Conservation (phyloP, 1,284 basidiomycete genomes). For the Anthracocystis setariae region DNA sequence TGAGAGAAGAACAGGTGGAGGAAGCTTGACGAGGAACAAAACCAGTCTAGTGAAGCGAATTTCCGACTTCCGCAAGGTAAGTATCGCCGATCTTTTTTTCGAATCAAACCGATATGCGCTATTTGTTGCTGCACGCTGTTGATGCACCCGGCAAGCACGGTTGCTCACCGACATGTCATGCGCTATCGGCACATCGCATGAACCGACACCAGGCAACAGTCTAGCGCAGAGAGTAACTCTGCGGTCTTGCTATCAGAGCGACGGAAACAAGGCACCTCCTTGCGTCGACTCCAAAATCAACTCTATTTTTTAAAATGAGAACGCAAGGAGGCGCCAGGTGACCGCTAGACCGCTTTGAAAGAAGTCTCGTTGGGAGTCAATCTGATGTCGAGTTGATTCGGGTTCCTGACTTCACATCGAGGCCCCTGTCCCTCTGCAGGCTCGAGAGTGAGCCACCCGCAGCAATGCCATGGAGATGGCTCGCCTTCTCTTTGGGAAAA, state of each 20-base stretch:
- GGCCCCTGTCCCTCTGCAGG: too few relatives aligned
- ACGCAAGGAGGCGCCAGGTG: too few relatives aligned
- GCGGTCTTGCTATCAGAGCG: not conserved
- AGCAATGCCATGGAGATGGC: too few relatives aligned
- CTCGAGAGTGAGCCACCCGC: too few relatives aligned
- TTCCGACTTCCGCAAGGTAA: conserved; percentile 7
- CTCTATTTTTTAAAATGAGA: not conserved
- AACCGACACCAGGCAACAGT: too few relatives aligned
- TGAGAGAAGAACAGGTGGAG: not conserved
- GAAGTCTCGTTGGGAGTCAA: too few relatives aligned
- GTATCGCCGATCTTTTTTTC: too few relatives aligned
- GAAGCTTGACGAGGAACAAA: not conserved
- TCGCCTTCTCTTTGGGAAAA: too few relatives aligned
- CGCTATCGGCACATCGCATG: too few relatives aligned
- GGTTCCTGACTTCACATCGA: conserved; percentile 12
- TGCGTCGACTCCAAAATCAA: not conserved
- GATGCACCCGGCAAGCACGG: not conserved
- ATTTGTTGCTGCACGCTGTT: not conserved
- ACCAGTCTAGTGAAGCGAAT: not conserved
- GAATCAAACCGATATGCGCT: not conserved
- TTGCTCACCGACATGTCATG: too few relatives aligned
- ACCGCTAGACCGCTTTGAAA: not conserved
- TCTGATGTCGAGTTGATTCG: not conserved
- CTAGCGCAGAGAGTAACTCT: too few relatives aligned
- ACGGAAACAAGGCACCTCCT: not conserved